Percentiles rank a stretch among this genome's conserved stretches.
Evolutionary conservation across 2,329 filamentous ascomycete species (phyloP).

Genomic region (Fusarium chuoi): DNA sequence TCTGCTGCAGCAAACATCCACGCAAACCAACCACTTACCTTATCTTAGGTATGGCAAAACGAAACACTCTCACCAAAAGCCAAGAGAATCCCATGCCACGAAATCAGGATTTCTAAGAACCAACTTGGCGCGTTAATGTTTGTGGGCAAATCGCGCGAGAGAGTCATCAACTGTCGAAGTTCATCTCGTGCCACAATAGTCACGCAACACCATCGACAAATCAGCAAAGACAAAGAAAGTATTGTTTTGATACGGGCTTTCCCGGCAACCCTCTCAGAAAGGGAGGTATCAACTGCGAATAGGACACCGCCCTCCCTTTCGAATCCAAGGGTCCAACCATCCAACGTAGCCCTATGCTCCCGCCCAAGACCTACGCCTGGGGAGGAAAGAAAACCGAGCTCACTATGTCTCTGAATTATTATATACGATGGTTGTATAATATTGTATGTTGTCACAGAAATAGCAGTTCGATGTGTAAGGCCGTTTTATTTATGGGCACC

Average conservation of each 20-base stretch:
- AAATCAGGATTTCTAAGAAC: background rate
- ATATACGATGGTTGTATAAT: background rate
- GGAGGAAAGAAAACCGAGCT: background rate
- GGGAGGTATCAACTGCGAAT: background rate
- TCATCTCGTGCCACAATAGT: constrained; percentile 3
- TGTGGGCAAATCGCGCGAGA: background rate
- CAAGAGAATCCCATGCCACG: background rate
- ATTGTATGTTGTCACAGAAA: background rate
- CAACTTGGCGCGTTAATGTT: background rate
- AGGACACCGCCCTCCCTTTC: background rate
- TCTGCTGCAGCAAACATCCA: background rate
- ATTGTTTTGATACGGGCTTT: constrained; percentile 7
- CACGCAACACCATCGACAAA: constrained; percentile 18
- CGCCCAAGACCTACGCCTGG: background rate
- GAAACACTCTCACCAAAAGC: background rate
- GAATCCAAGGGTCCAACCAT: constrained; percentile 30
- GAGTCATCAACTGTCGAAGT: background rate
- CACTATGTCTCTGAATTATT: background rate
- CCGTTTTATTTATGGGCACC: background rate
- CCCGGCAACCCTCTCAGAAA: constrained; percentile 15
- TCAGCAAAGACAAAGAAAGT: background rate
- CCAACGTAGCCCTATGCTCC: constrained; percentile 4
- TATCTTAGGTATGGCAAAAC: background rate
- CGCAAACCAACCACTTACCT: background rate
- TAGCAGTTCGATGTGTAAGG: background rate